phyloP scores from a whole-genome alignment of 371 early-diverging fungal species.

The Dichotomocladium elegans region DNA sequence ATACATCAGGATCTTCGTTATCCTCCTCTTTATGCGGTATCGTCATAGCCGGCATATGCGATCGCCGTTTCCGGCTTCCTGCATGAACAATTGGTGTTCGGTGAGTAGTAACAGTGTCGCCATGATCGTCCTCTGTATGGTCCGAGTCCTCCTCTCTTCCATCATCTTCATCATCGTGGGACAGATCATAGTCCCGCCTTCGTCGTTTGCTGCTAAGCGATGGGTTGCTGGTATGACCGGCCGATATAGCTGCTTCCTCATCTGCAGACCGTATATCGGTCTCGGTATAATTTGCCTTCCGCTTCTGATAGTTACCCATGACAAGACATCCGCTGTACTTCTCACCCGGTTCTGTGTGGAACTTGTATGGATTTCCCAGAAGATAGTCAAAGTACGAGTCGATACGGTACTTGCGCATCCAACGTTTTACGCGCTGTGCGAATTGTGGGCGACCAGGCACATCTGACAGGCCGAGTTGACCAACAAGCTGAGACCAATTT shows the following conservation, averaged over 20 bases:
- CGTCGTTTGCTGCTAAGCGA: background rate
- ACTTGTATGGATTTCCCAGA: slow-evolving; percentile 37
- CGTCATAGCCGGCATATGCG: background rate
- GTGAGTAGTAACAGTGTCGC: background rate
- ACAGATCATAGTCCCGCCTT: background rate
- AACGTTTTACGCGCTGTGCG: slow-evolving; percentile 46
- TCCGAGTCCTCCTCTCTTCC: slow-evolving; percentile 10
- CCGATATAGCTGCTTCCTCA: no score
- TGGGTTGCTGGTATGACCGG: no score
- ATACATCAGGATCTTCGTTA: background rate
- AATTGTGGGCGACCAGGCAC: slow-evolving; percentile 46
- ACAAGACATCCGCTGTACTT: slow-evolving; percentile 36
- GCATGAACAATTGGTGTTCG: slow-evolving; percentile 11
- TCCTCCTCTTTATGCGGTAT: background rate
- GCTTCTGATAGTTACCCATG: slow-evolving; percentile 46
- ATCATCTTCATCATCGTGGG: slow-evolving; percentile 12
- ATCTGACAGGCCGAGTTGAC: slow-evolving; percentile 38
- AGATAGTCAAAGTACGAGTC: slow-evolving; percentile 50
- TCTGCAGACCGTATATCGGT: slow-evolving; percentile 3
- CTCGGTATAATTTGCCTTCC: slow-evolving; percentile 3
- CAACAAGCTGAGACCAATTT: slow-evolving; percentile 51
- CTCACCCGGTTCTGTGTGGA: slow-evolving; percentile 20
- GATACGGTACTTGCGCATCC: slow-evolving; percentile 50
- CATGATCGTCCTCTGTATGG: slow-evolving; percentile 11
- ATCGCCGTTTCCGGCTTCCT: slow-evolving; percentile 10